Evolutionary conservation across 2,329 filamentous ascomycete genomes (phyloP).

Genomic region (Scedosporium minutisporum): DNA sequence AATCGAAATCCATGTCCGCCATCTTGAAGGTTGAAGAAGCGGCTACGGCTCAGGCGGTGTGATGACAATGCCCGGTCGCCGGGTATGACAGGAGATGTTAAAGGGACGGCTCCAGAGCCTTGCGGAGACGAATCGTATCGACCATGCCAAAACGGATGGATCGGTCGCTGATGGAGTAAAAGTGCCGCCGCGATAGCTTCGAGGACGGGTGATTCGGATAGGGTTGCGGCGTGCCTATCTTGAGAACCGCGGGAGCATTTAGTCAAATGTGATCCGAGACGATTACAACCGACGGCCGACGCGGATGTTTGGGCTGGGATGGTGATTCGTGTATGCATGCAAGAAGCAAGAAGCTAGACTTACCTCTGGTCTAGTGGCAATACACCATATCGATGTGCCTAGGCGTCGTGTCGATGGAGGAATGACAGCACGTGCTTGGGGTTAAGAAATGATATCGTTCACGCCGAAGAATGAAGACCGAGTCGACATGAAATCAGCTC

Average conservation of each 20-base stretch:
- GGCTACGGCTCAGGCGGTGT: slow-evolving; percentile 2
- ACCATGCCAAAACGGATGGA: not conserved
- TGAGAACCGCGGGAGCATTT: not conserved
- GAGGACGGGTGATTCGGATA: not conserved
- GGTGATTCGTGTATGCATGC: not conserved
- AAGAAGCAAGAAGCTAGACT: not conserved
- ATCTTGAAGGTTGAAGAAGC: not conserved
- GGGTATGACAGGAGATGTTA: not conserved
- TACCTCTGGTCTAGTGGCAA: not conserved
- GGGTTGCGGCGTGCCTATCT: not conserved
- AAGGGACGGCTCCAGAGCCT: slow-evolving; percentile 3
- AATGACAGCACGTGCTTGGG: not conserved
- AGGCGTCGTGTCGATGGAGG: not conserved
- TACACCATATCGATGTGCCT: not conserved
- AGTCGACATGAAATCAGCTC: not conserved
- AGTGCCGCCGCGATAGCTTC: not conserved
- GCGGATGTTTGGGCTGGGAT: not conserved
- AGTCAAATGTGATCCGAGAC: not conserved
- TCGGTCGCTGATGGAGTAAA: not conserved
- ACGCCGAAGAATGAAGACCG: not conserved
- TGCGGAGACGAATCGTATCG: not conserved
- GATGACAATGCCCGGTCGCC: not conserved
- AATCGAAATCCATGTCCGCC: not conserved
- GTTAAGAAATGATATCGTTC: not conserved
- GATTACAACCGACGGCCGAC: not conserved